These are phyloP conservation scores for Naumovozyma dairenensis DNA, from an alignment of 805 yeast genomes.

Conservation along the genomic window DNA sequence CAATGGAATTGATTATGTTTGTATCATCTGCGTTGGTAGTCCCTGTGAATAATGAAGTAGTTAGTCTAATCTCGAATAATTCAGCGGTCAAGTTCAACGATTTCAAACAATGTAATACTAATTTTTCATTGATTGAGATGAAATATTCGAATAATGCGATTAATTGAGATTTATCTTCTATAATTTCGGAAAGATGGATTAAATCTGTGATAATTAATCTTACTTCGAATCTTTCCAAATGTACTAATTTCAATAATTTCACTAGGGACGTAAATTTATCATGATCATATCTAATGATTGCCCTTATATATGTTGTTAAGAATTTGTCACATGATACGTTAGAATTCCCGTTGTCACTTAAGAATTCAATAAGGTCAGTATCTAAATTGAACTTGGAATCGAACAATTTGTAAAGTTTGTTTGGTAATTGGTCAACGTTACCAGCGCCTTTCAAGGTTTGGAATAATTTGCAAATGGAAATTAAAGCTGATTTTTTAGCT, in stretches of 20 bases:
- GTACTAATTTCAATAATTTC: conserved; percentile 27
- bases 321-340: conserved; percentile 32
- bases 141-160: conserved; percentile 34
- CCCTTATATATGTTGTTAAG: conserved; percentile 35
- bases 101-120: conserved; percentile 33
- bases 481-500: conserved; percentile 36
- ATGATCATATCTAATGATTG: conserved; percentile 36
- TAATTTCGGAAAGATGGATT: conserved; percentile 29
- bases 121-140: conserved; percentile 29
- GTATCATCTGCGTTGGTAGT: conserved; percentile 22
- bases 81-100: conserved; percentile 33
- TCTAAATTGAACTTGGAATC: conserved; percentile 16
- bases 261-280: conserved; percentile 30
- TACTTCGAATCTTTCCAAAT: conserved; percentile 31
- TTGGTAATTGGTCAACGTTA: conserved; percentile 34
- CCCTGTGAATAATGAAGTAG: conserved; percentile 43
- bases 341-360: conserved; percentile 17
- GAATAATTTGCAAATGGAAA: conserved; percentile 38
- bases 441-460: conserved; percentile 37
- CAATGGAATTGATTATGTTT: conserved; percentile 26
- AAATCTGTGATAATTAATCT: conserved; percentile 32
- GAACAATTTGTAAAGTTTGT: conserved; percentile 30
- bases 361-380: conserved; percentile 13
- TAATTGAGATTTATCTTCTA: conserved; percentile 32
- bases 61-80: conserved; percentile 53